Percentiles rank a stretch among this genome's conserved stretches.
These are phyloP conservation scores for Cryptosporidium felis DNA, from an alignment of 169 alveolate species.

Conservation along the genomic window DNA sequence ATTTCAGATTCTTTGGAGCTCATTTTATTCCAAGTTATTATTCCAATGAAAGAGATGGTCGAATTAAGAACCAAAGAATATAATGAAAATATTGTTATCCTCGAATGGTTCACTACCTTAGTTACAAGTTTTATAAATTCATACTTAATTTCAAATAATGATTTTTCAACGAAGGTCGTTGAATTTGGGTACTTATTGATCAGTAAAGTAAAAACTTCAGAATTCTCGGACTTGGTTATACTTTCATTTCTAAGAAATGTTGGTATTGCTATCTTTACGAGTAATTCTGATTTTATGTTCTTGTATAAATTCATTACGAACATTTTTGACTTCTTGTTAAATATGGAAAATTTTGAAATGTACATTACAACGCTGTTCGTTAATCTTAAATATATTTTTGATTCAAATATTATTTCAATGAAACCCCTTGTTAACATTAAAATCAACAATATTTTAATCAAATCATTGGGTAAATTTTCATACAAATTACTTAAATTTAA, in stretches of 20 bases:
- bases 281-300: conserved; percentile 14
- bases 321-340: not conserved
- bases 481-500: not conserved
- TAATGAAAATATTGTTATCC: not conserved
- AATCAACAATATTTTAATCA: not conserved
- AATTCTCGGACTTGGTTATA: not conserved
- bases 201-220: not conserved
- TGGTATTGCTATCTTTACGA: conserved; percentile 9
- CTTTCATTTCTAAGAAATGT: conserved; percentile 31
- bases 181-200: conserved; percentile 27
- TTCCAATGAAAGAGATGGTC: conserved; percentile 24
- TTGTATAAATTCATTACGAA: not conserved
- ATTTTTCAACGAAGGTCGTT: conserved; percentile 1
- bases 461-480: conserved; percentile 12
- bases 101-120: conserved; percentile 24
- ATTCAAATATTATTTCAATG: not conserved
- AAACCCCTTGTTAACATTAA: not conserved
- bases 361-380: not conserved
- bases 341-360: conserved; percentile 13
- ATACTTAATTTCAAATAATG: conserved; percentile 24
- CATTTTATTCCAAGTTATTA: conserved; percentile 5
- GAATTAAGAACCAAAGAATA: not conserved
- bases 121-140: conserved; percentile 15
- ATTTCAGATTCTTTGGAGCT: conserved; percentile 16
- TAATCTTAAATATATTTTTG: conserved; percentile 15